These are phyloP conservation scores for Wickerhamomyces subpelliculosus DNA, from an alignment of 805 yeast genomes.

Conservation along the genomic window DNA sequence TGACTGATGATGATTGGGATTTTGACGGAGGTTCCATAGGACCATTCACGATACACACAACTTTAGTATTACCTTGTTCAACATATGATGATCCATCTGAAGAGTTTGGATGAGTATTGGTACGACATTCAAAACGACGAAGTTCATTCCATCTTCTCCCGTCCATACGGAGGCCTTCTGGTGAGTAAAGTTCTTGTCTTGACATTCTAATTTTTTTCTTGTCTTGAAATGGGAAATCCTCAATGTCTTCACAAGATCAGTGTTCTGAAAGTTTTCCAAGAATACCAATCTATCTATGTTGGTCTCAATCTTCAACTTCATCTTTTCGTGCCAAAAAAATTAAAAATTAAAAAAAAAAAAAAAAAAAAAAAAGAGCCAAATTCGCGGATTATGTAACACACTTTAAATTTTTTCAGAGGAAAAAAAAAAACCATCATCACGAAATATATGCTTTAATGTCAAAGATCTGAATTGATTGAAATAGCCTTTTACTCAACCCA, in stretches of 20 bases:
- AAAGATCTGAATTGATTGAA: not conserved
- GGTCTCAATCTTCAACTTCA: too few species aligned
- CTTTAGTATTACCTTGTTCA: slow-evolving; percentile 88
- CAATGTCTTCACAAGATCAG: not conserved
- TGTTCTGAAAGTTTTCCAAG: too few species aligned
- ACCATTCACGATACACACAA: slow-evolving; percentile 79
- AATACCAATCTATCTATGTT: too few species aligned
- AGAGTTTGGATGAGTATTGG: slow-evolving; percentile 82
- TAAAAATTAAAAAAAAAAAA: too few species aligned
- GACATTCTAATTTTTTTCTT: too few species aligned
- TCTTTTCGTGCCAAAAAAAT: too few species aligned
- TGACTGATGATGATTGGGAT: slow-evolving; percentile 41
- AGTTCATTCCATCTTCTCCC: slow-evolving; percentile 95
- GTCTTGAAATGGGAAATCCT: too few species aligned
- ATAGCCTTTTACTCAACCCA: too few species aligned
- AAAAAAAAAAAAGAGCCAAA: not conserved
- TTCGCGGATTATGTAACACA: not conserved
- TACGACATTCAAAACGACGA: slow-evolving; percentile 70
- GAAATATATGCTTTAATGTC: not conserved
- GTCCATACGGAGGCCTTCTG: slow-evolving; percentile 89
- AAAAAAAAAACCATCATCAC: not conserved
- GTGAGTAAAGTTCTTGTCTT: slow-evolving; percentile 80
- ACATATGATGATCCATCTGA: slow-evolving; percentile 91
- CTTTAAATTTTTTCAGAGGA: not conserved
- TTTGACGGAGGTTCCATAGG: slow-evolving; percentile 75